These are phyloP conservation scores for Fusarium poae DNA, from an alignment of 2,329 filamentous ascomycete genomes.

Conservation along the genomic window DNA sequence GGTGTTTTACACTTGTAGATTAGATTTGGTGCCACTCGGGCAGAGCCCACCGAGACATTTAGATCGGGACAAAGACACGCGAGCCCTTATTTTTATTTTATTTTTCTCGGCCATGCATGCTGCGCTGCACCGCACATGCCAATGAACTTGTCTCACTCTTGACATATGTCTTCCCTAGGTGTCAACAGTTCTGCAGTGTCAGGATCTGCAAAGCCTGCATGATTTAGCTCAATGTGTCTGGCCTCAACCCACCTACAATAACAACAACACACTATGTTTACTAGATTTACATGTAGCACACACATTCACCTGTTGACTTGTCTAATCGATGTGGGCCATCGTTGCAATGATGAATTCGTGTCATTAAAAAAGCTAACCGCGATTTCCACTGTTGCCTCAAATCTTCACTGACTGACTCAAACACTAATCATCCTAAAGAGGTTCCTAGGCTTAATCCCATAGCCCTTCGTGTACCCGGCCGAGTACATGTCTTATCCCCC, in stretches of 20 bases:
- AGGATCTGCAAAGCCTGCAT: conserved; percentile 35
- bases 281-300: conserved; percentile 28
- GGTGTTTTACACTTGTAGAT: conserved; percentile 23
- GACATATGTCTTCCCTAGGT: conserved; percentile 21
- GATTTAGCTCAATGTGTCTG: conserved; percentile 22
- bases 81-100: conserved; percentile 6
- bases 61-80: conserved; percentile 34
- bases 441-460: conserved; percentile 11
- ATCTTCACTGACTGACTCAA: background rate
- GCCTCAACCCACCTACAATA: conserved; percentile 19
- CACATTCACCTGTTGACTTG: conserved; percentile 20
- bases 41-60: conserved; percentile 31
- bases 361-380: conserved; percentile 5
- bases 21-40: conserved; percentile 9
- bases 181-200: conserved; percentile 24
- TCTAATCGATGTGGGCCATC: conserved; percentile 23
- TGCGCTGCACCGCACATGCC: conserved; percentile 12
- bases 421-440: background rate
- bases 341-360: conserved; percentile 24
- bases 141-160: conserved; percentile 10
- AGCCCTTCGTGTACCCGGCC: conserved; percentile 4
- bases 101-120: background rate
- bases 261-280: background rate
- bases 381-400: conserved; percentile 6
- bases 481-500: conserved; percentile 26